Evolutionary conservation across 164 flowering plant species (phyloP).

Genomic region (Umbilicus rupestris): DNA sequence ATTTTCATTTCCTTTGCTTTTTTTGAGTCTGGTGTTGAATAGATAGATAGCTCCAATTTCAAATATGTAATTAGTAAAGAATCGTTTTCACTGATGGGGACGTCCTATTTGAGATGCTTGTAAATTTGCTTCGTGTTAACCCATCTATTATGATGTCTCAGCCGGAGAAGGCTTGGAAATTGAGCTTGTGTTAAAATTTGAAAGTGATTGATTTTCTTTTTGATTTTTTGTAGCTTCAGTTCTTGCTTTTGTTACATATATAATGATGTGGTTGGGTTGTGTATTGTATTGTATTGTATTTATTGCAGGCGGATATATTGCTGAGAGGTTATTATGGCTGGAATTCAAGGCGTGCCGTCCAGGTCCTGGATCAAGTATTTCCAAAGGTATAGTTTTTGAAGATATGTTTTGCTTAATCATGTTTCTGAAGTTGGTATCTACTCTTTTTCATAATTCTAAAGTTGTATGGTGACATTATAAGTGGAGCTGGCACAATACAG

Average conservation of each 20-base stretch:
- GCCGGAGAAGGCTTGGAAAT: too few relatives aligned
- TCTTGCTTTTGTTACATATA: not conserved
- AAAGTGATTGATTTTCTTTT: too few relatives aligned
- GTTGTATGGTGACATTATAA: too few relatives aligned
- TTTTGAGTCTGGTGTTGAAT: not conserved
- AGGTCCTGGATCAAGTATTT: constrained; percentile 64
- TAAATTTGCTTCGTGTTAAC: too few relatives aligned
- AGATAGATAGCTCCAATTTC: not conserved
- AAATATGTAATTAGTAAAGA: not conserved
- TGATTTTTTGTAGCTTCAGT: not conserved
- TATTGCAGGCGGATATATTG: constrained; percentile 66
- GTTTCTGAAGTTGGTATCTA: not conserved
- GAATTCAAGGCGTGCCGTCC: constrained; percentile 84
- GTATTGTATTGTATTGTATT: constrained; percentile 3
- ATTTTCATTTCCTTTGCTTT: not conserved
- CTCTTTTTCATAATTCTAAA: not conserved
- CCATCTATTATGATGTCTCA: too few relatives aligned
- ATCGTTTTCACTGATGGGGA: not conserved
- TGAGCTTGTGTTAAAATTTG: too few relatives aligned
- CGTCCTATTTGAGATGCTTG: not conserved
- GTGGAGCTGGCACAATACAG: too few relatives aligned
- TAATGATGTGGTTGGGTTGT: not conserved
- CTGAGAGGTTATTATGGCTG: constrained; percentile 77
- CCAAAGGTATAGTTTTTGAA: constrained; percentile 37
- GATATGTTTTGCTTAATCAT: not conserved